phyloP scores from a whole-genome alignment of 2,329 filamentous ascomycete species.

The Tolypocladium ovalisporum region DNA sequence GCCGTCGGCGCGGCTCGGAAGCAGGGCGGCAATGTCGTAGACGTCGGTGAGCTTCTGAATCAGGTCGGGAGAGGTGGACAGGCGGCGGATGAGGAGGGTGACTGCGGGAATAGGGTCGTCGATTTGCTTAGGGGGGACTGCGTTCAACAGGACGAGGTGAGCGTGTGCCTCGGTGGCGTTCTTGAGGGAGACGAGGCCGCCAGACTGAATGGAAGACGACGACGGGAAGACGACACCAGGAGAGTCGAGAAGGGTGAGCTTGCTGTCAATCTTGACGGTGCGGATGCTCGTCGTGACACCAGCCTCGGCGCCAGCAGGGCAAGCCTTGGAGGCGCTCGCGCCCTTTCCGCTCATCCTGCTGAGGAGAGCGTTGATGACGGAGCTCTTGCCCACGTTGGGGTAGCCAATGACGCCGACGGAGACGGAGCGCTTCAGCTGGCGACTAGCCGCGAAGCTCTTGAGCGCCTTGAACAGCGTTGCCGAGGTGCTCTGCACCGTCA shows the following conservation, averaged over 20 bases:
- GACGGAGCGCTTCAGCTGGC: conserved; percentile 78
- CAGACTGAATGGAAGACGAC: conserved; percentile 28
- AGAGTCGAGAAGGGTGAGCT: conserved; percentile 85
- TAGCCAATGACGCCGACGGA: conserved; percentile 92
- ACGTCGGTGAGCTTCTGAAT: conserved; percentile 70
- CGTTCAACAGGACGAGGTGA: conserved; percentile 78
- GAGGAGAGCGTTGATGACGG: conserved; percentile 87
- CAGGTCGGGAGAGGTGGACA: conserved; percentile 62
- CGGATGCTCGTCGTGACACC: conserved; percentile 84
- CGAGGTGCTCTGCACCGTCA: conserved; percentile 79
- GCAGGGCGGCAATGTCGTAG: conserved; percentile 74
- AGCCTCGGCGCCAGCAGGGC: conserved; percentile 82
- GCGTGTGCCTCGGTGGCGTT: conserved; percentile 65
- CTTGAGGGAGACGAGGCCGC: conserved; percentile 39
- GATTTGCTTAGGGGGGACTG: conserved; percentile 87
- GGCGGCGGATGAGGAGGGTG: conserved; percentile 67
- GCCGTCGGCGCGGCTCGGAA: conserved; percentile 52
- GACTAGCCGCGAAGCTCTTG: conserved; percentile 75
- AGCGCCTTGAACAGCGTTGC: conserved; percentile 77
- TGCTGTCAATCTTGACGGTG: conserved; percentile 88
- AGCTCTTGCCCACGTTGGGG: conserved; percentile 93
- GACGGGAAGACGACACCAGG: conserved; percentile 91
- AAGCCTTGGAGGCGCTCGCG: conserved; percentile 48
- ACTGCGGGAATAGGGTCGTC: conserved; percentile 86
- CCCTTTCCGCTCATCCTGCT: conserved; percentile 61